Base-by-base conservation (phyloP, 2,329 filamentous ascomycete genomes). In the Fusarium sp. region DNA sequence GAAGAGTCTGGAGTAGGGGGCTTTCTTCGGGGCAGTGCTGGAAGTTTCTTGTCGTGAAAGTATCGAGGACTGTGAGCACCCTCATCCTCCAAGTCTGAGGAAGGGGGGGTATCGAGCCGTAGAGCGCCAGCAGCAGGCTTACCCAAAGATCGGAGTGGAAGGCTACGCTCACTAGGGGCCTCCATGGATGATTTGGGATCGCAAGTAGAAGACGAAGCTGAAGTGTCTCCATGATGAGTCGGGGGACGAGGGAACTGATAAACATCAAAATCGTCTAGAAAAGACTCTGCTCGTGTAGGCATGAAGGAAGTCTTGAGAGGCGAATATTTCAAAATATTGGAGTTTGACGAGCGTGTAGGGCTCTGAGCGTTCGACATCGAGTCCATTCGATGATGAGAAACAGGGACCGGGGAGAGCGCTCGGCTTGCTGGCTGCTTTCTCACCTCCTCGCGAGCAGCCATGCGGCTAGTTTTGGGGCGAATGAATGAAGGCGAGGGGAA, bases 401-500 rank as follows among this genome's bases (percentile, higher is more conserved):
- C 34, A n/a, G 56, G 39, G 13, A 68, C 53, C 3, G 65, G 69
- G 9, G 70, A 75, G 42, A 72, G 73, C 29, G 72, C 73, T 49
- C 74, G 70, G 36, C 64, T 56, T 31, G 64, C 44, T 24, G 71
- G 64, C 41, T 75, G 72, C 29, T 73, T 61, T 29, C 73, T 71
- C 15, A 75, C 65, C 68, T 83, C 83, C 43, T 86, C 81, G 43
- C 85, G 79, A n/a, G 85, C 84, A 42, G 80, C 74, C 85, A 88
- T 87, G 24, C 82, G 79, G 51, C 77, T 78, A 13, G 80, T 77
- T 34, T 78, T 86, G 25, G 85, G 85, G 41, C 82, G 78, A 60
- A 88, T 83, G 64, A 85, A 88, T 1, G 83, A 83, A 7, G 83
- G 79, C 19, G 78, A 78, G 5, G 83, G 83, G 60, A 85, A 85